Percentiles rank a stretch among this genome's conserved stretches.
Conservation (phyloP, 2,329 filamentous ascomycete genomes). For the Pseudofabraea citricarpa region DNA sequence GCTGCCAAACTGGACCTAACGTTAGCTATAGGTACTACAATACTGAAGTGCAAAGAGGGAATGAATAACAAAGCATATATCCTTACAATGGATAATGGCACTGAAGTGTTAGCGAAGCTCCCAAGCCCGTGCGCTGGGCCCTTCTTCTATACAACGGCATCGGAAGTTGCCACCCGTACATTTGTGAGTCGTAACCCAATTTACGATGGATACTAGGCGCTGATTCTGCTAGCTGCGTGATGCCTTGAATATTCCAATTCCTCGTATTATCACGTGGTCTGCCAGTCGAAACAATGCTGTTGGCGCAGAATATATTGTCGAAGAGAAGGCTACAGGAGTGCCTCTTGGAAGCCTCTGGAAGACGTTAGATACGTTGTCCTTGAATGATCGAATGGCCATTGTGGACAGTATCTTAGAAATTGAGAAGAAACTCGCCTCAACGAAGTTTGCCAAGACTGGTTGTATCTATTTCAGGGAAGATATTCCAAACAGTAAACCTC, state of each 20-base stretch:
- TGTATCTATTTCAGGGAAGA: conserved; percentile 13
- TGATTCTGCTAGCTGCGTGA: conserved; percentile 9
- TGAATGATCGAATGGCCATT: too few relatives aligned
- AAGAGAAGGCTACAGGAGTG: conserved; percentile 11
- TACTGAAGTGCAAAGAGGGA: conserved; percentile 21
- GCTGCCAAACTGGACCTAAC: conserved; percentile 6
- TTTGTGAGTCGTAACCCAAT: conserved; percentile 14
- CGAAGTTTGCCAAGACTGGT: conserved; percentile 10
- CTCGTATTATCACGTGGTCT: conserved; percentile 12
- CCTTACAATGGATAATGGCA: conserved; percentile 21
- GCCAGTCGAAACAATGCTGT: neutral
- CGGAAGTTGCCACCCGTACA: conserved; percentile 22
- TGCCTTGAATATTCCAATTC: conserved; percentile 8
- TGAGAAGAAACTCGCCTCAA: conserved; percentile 9
- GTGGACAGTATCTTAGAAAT: conserved; percentile 14
- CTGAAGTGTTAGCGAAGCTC: conserved; percentile 15
- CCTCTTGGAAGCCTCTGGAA: conserved; percentile 8
- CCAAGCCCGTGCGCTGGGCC: conserved; percentile 16
- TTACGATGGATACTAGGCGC: neutral
- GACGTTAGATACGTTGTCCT: conserved; percentile 8
- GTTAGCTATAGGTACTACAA: conserved; percentile 6
- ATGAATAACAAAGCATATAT: conserved; percentile 23
- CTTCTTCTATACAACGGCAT: conserved; percentile 16
- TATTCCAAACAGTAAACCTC: conserved; percentile 4
- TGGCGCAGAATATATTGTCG: conserved; percentile 13